Percentiles rank a stretch among this genome's conserved stretches.
These are phyloP conservation scores for Phaffomyces opuntiae DNA, from an alignment of 805 yeast species.

Conservation along the genomic window DNA sequence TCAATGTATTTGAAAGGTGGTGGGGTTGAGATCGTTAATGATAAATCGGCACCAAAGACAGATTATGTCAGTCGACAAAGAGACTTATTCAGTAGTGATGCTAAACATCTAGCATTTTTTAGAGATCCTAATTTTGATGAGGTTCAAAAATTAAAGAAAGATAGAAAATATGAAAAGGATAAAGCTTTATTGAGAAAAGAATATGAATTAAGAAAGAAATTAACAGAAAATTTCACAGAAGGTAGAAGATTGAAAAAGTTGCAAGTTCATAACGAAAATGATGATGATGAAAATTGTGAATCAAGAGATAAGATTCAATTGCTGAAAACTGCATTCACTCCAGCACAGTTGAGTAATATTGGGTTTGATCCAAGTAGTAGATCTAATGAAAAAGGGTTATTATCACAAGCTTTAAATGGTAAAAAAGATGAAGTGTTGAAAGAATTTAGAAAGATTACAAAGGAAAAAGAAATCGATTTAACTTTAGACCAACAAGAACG, in stretches of 20 bases:
- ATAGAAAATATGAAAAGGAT: constrained; percentile 26
- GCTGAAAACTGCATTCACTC: constrained; percentile 33
- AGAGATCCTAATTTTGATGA: constrained; percentile 26
- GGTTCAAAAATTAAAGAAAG: constrained; percentile 30
- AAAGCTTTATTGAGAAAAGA: constrained; percentile 5
- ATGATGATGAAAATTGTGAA: constrained; percentile 15
- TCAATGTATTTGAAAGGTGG: constrained; percentile 32
- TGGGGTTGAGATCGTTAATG: constrained; percentile 20
- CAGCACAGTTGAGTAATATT: constrained; percentile 31
- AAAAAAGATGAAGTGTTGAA: constrained; percentile 21
- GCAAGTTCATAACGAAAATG: constrained; percentile 11
- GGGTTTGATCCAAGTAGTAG: constrained; percentile 47
- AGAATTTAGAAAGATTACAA: constrained; percentile 23
- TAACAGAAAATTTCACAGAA: constrained; percentile 9
- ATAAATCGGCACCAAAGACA: constrained; percentile 19
- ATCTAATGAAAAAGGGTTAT: constrained; percentile 12
- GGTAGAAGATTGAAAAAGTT: constrained; percentile 25
- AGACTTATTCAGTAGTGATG: constrained; percentile 31
- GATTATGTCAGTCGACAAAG: constrained; percentile 19
- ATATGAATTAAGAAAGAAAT: constrained; percentile 2
- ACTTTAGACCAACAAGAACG: constrained; percentile 26
- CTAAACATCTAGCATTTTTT: constrained; percentile 44
- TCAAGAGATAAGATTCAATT: constrained; percentile 22
- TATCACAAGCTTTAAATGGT: constrained; percentile 7
- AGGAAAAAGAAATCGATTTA: constrained; percentile 28